Conservation (phyloP, 2,329 filamentous ascomycete genomes). For the Zymoseptoria pseudotritici region DNA sequence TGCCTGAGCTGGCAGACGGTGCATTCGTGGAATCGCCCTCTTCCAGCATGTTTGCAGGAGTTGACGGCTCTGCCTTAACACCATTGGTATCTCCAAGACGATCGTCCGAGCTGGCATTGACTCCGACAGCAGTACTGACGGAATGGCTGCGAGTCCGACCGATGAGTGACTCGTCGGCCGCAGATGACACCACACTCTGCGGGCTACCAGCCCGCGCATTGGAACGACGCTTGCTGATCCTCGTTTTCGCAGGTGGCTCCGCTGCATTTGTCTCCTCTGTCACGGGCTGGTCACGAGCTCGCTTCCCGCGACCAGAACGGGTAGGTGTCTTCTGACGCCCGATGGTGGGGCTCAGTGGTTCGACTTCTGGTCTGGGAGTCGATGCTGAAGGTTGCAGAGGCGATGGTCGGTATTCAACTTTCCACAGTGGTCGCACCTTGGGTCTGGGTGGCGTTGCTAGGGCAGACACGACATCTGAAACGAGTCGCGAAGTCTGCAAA, state of each 20-base stretch:
- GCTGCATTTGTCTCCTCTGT: conserved; percentile 10
- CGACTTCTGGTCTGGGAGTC: conserved; percentile 24
- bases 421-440: conserved; percentile 22
- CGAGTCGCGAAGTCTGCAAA: conserved; percentile 10
- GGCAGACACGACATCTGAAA: conserved; percentile 21
- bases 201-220: conserved; percentile 20
- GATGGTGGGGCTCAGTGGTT: conserved; percentile 30
- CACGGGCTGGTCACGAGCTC: conserved; percentile 8
- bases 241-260: conserved; percentile 8
- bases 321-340: conserved; percentile 16
- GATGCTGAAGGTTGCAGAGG: conserved; percentile 10
- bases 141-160: conserved; percentile 44
- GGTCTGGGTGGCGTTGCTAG: conserved; percentile 23
- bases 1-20: conserved; percentile 18
- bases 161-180: conserved; percentile 37
- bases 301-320: conserved; percentile 7
- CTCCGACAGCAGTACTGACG: conserved; percentile 40
- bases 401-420: conserved; percentile 20
- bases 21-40: conserved; percentile 27
- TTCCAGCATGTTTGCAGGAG: conserved; percentile 37
- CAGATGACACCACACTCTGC: conserved; percentile 40
- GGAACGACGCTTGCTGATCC: conserved; percentile 7
- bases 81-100: conserved; percentile 32
- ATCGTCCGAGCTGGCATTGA: conserved; percentile 31
- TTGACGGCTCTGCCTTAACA: conserved; percentile 43